phyloP scores from a whole-genome alignment of 768 basidiomycete genomes.

The Pleurotus eryngii region DNA sequence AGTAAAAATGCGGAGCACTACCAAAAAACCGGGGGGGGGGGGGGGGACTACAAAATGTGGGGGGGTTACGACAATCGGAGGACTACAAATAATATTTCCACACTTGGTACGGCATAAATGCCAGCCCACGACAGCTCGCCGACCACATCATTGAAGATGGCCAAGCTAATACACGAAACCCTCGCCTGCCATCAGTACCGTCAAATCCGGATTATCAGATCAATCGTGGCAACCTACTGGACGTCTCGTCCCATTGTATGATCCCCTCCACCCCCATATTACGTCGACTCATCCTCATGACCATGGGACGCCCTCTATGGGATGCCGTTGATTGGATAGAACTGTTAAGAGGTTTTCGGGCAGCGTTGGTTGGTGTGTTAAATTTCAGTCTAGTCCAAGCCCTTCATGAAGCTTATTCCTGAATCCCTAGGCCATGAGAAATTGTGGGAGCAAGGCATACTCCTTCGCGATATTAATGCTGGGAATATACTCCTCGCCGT shows the following conservation, averaged over 20 bases:
- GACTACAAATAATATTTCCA: too few species aligned
- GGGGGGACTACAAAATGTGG: too few species aligned
- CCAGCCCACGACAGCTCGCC: too few species aligned
- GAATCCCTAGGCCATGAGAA: neutral
- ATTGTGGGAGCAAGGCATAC: neutral
- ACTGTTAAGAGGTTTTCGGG: slow-evolving; percentile 13
- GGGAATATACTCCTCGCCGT: neutral
- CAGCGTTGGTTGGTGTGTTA: slow-evolving; percentile 10
- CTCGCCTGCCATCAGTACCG: too few species aligned
- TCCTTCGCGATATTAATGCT: slow-evolving; percentile 6
- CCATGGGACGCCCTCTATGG: slow-evolving; percentile 16
- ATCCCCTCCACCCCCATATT: slow-evolving; percentile 2
- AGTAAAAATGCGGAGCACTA: too few species aligned
- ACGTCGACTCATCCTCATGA: slow-evolving; percentile 13
- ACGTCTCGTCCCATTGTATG: neutral
- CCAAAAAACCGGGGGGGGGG: too few species aligned
- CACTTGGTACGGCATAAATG: too few species aligned
- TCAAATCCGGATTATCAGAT: too few species aligned
- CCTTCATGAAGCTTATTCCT: neutral
- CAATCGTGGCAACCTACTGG: neutral
- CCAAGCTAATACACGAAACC: neutral
- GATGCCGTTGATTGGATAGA: slow-evolving; percentile 14
- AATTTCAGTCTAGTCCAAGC: neutral
- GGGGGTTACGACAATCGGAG: too few species aligned
- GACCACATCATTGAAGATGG: too few species aligned